Evolutionary conservation across 768 basidiomycete species (phyloP).

Genomic region (Tylopilus sp.): DNA sequence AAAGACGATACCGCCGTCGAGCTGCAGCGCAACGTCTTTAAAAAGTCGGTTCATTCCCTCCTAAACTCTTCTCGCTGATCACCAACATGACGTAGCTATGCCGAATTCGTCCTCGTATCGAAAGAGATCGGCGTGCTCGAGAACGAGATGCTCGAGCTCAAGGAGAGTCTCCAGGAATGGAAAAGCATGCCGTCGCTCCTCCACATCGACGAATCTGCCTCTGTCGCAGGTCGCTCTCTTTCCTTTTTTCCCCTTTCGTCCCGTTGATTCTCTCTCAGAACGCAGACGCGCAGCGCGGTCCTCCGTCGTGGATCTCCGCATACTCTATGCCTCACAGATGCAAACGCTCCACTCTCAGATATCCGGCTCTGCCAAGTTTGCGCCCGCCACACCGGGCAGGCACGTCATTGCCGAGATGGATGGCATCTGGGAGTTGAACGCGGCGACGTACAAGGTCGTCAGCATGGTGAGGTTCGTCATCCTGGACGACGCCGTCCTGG

Average conservation of each 20-base stretch:
- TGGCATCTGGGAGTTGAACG: slow-evolving; percentile 78
- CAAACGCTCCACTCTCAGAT: slow-evolving; percentile 85
- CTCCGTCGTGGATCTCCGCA: slow-evolving; percentile 92
- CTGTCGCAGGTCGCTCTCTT: slow-evolving; percentile 44
- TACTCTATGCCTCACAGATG: slow-evolving; percentile 94
- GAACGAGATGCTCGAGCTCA: slow-evolving; percentile 96
- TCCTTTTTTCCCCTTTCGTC: slow-evolving; percentile 25
- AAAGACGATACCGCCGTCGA: slow-evolving; percentile 75
- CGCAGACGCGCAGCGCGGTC: slow-evolving; percentile 70
- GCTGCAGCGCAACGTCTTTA: slow-evolving; percentile 90
- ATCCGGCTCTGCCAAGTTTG: slow-evolving; percentile 93
- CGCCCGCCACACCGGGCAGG: slow-evolving; percentile 85
- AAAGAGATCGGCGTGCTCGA: slow-evolving; percentile 96
- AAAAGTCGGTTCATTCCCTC: slow-evolving; percentile 57
- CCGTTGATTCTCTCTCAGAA: slow-evolving; percentile 31
- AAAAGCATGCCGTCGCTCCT: slow-evolving; percentile 92
- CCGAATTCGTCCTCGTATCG: slow-evolving; percentile 93
- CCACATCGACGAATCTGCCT: slow-evolving; percentile 81
- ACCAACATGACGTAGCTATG: slow-evolving; percentile 59
- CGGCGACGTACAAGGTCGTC: slow-evolving; percentile 92
- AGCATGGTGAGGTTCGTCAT: slow-evolving; percentile 87
- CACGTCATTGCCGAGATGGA: slow-evolving; percentile 89
- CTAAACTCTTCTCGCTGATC: slow-evolving; percentile 5
- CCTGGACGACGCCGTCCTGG: slow-evolving; percentile 86
- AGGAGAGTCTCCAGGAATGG: slow-evolving; percentile 92